Conservation (phyloP, 2,329 filamentous ascomycete species). For the Exserohilum turcica region DNA sequence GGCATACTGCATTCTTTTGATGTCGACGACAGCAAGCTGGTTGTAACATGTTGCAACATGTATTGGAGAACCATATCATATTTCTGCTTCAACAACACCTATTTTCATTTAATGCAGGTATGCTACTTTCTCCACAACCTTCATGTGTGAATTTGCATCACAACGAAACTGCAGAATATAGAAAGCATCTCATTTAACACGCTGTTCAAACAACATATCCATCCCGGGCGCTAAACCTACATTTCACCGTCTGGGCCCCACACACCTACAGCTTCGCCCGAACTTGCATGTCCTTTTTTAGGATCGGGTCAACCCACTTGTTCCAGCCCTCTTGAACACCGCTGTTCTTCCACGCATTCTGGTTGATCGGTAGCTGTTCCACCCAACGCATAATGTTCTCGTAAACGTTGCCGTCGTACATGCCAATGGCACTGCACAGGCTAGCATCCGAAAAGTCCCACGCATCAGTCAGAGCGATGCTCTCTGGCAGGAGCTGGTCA, state of each 20-base stretch:
- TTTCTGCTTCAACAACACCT: too few relatives aligned
- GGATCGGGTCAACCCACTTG: slow-evolving; percentile 8
- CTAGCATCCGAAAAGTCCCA: slow-evolving; percentile 59
- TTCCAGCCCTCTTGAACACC: slow-evolving; percentile 5
- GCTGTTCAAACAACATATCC: too few relatives aligned
- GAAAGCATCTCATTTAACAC: too few relatives aligned
- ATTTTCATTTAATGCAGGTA: too few relatives aligned
- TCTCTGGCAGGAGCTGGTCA: slow-evolving; percentile 53
- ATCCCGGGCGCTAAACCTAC: too few relatives aligned
- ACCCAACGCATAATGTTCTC: slow-evolving; percentile 51
- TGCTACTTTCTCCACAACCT: too few relatives aligned
- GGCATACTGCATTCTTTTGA: too few relatives aligned
- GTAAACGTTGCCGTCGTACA: slow-evolving; percentile 57
- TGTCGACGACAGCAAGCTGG: too few relatives aligned
- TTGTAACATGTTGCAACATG: too few relatives aligned
- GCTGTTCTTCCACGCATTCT: neutral
- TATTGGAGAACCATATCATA: too few relatives aligned
- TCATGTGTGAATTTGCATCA: too few relatives aligned
- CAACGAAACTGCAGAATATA: too few relatives aligned
- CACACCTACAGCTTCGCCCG: slow-evolving; percentile 2
- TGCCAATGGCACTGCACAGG: slow-evolving; percentile 56
- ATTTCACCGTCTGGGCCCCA: neutral
- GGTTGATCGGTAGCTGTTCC: slow-evolving; percentile 34
- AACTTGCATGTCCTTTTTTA: neutral
- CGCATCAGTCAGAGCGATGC: slow-evolving; percentile 55